Evolutionary conservation across 164 flowering plant species (phyloP).

Genomic region (Berberis thunbergii): DNA sequence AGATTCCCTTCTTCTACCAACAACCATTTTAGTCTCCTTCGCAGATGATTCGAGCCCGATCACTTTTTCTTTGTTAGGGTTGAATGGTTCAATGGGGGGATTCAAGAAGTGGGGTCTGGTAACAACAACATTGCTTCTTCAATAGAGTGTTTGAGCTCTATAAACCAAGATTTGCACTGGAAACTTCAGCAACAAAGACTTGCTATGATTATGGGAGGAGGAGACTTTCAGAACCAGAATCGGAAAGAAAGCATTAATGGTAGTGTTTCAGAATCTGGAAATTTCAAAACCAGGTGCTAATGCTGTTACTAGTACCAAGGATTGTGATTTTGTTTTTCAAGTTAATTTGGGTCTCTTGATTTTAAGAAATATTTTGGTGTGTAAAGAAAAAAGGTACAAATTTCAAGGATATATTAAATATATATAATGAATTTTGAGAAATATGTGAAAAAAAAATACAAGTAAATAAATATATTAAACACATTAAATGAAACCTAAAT

Average conservation of each 20-base stretch:
- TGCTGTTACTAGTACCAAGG: background rate
- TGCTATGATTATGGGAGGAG: slow-evolving; percentile 40
- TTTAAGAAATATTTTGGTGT: too few species aligned
- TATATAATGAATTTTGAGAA: too few species aligned
- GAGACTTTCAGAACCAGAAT: background rate
- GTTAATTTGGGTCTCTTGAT: too few species aligned
- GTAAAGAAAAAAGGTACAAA: too few species aligned
- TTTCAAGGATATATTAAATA: too few species aligned
- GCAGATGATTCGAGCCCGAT: slow-evolving; percentile 17
- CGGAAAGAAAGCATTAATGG: background rate
- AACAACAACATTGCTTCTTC: slow-evolving; percentile 44
- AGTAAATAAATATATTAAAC: too few species aligned
- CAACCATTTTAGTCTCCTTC: slow-evolving; percentile 2
- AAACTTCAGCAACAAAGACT: slow-evolving; percentile 75
- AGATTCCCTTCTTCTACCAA: slow-evolving; percentile 24
- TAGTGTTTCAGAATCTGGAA: slow-evolving; percentile 37
- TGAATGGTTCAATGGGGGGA: slow-evolving; percentile 14
- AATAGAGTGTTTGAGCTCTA: slow-evolving; percentile 61
- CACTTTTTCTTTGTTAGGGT: slow-evolving; percentile 22
- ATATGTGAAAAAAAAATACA: too few species aligned
- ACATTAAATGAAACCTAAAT: too few species aligned
- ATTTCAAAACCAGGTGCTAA: slow-evolving; percentile 19
- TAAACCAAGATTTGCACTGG: slow-evolving; percentile 83
- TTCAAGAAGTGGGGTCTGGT: slow-evolving; percentile 22
- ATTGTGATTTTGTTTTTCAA: too few species aligned